Conservation (phyloP, 345 rosid genomes). For the Tarenaya hassleriana region DNA sequence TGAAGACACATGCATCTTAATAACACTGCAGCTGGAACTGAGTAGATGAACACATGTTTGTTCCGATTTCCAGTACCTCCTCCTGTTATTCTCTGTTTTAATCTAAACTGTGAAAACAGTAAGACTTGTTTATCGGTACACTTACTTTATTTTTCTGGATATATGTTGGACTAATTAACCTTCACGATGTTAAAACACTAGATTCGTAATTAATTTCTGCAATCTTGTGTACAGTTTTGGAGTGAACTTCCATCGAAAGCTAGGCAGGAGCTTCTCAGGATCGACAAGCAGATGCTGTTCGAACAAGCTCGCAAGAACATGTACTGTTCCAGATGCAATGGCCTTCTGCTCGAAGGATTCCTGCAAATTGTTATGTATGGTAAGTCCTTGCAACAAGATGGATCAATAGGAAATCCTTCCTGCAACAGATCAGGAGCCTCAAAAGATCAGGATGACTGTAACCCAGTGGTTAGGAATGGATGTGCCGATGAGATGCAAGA, state of each 20-base stretch:
- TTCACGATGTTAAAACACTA: background rate
- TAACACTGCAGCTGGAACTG: too few species aligned
- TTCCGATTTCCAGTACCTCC: too few species aligned
- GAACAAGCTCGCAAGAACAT: conserved; percentile 96
- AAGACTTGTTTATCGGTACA: background rate
- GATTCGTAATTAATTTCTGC: conserved; percentile 6
- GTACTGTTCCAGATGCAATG: conserved; percentile 92
- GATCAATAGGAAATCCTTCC: conserved; percentile 35
- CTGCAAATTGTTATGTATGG: conserved; percentile 86
- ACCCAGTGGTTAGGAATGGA: conserved; percentile 33
- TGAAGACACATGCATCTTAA: too few species aligned
- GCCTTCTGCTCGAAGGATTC: conserved; percentile 79
- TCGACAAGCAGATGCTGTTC: conserved; percentile 82
- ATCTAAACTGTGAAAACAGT: too few species aligned
- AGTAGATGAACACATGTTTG: too few species aligned
- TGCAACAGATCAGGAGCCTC: conserved; percentile 33
- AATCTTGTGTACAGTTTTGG: conserved; percentile 60
- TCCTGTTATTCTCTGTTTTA: too few species aligned
- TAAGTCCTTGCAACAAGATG: conserved; percentile 70
- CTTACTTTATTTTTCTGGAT: background rate
- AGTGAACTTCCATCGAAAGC: conserved; percentile 54
- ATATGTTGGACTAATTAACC: conserved; percentile 4
- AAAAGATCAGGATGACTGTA: conserved; percentile 38
- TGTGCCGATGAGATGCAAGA: conserved; percentile 68
- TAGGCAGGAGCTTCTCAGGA: conserved; percentile 67